Conservation (phyloP, 2,329 filamentous ascomycete genomes). For the Neofusicoccum sp. region DNA sequence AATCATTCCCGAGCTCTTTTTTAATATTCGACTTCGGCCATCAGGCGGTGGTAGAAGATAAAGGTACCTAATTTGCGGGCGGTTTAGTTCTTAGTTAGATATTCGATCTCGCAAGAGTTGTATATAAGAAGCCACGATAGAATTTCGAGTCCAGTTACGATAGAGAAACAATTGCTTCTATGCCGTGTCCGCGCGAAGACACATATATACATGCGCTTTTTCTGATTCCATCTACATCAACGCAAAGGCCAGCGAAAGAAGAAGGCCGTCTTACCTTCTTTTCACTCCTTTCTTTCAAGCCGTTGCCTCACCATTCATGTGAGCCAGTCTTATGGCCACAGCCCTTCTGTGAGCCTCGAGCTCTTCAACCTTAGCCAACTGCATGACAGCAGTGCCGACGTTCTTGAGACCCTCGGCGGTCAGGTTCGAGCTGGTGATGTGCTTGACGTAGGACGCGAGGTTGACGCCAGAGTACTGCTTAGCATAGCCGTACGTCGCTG, state of each 20-base stretch:
- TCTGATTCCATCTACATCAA: background rate
- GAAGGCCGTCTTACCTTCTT: background rate
- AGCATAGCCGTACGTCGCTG: constrained; percentile 95
- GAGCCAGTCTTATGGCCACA: constrained; percentile 61
- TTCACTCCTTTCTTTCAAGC: background rate
- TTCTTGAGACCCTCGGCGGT: constrained; percentile 81
- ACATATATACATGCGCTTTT: constrained; percentile 13
- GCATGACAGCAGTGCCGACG: constrained; percentile 88
- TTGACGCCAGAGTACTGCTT: constrained; percentile 99
- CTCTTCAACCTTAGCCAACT: constrained; percentile 89
- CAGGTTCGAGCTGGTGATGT: constrained; percentile 92
- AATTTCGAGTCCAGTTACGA: too few species aligned
- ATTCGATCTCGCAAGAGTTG: too few species aligned
- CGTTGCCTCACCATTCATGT: constrained; percentile 2
- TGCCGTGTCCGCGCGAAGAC: constrained; percentile 2
- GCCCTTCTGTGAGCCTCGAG: constrained; percentile 86
- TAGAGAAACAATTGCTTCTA: background rate
- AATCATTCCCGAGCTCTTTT: too few species aligned
- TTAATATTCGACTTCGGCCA: too few species aligned
- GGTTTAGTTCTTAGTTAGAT: too few species aligned
- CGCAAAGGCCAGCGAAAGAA: background rate
- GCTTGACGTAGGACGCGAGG: constrained; percentile 91
- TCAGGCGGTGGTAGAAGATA: too few species aligned
- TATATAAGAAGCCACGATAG: too few species aligned
- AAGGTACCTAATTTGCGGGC: too few species aligned